Conservation (phyloP, 495 filamentous ascomycete species). For the Podospora comata region DNA sequence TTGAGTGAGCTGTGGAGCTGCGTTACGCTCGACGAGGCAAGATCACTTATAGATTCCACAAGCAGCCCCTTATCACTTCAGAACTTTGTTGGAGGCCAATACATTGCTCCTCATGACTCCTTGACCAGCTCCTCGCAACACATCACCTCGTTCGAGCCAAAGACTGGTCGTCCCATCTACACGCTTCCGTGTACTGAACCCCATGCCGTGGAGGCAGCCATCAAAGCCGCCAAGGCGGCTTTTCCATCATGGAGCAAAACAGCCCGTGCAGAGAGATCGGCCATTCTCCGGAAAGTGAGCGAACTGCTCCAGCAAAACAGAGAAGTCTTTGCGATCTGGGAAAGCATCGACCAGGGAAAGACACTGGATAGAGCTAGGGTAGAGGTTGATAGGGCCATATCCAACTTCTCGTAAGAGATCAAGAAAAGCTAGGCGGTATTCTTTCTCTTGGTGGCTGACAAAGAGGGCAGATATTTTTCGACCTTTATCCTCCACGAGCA, state of each 20-base stretch:
- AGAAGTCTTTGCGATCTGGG: conserved; percentile 33
- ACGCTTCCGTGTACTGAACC: conserved; percentile 20
- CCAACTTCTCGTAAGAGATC: conserved; percentile 28
- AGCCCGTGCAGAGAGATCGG: conserved; percentile 21
- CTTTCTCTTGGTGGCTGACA: background rate
- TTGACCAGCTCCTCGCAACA: background rate
- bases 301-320: conserved; percentile 25
- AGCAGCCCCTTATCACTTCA: conserved; percentile 10
- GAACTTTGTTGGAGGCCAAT: conserved; percentile 21
- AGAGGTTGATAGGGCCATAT: conserved; percentile 28
- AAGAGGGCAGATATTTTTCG: conserved; percentile 24
- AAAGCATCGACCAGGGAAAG: conserved; percentile 34
- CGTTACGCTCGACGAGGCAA: conserved; percentile 24
- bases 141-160: conserved; percentile 26
- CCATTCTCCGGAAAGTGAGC: conserved; percentile 22
- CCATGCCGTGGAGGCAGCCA: conserved; percentile 20
- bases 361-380: conserved; percentile 27
- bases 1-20: conserved; percentile 13
- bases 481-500: conserved; percentile 33
- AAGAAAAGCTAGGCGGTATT: background rate
- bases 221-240: conserved; percentile 20
- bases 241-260: conserved; percentile 31
- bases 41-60: conserved; percentile 2
- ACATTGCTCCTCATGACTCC: conserved; percentile 1
- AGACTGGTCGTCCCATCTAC: conserved; percentile 22